These are phyloP conservation scores for Vachellia pachyceras DNA, from an alignment of 306 rosid species.

Conservation along the genomic window DNA sequence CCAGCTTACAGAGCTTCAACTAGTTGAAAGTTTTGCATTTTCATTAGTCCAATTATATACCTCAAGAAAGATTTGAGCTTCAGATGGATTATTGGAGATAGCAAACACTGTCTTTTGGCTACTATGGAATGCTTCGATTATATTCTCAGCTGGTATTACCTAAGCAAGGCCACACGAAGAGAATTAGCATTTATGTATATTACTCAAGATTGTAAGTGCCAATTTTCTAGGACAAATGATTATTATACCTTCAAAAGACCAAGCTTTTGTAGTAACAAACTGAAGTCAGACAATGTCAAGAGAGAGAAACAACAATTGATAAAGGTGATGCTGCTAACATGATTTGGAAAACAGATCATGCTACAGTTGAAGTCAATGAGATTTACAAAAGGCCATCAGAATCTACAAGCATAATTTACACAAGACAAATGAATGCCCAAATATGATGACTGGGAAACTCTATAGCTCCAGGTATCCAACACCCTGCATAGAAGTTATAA, in stretches of 20 bases:
- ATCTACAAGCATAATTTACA: slow-evolving; percentile 14
- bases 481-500: neutral
- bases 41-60: slow-evolving; percentile 42
- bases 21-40: slow-evolving; percentile 6
- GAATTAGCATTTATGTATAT: slow-evolving; percentile 9
- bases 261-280: slow-evolving; percentile 19
- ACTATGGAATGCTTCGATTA: slow-evolving; percentile 84
- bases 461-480: slow-evolving; percentile 28
- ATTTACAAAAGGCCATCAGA: neutral
- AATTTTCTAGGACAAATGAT: neutral
- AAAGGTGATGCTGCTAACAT: slow-evolving; percentile 6
- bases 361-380: neutral
- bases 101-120: slow-evolving; percentile 77
- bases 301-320: neutral
- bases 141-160: slow-evolving; percentile 95
- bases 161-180: slow-evolving; percentile 37
- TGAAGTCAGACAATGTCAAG: slow-evolving; percentile 23
- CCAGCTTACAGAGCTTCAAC: neutral
- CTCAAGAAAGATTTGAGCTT: slow-evolving; percentile 87
- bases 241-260: neutral
- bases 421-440: slow-evolving; percentile 9
- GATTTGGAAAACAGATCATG: neutral
- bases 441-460: neutral
- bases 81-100: slow-evolving; percentile 55
- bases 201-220: slow-evolving; percentile 12